These are phyloP conservation scores for Yamadazyma dendronema DNA, from an alignment of 1,139 yeast genomes.

Conservation along the genomic window DNA sequence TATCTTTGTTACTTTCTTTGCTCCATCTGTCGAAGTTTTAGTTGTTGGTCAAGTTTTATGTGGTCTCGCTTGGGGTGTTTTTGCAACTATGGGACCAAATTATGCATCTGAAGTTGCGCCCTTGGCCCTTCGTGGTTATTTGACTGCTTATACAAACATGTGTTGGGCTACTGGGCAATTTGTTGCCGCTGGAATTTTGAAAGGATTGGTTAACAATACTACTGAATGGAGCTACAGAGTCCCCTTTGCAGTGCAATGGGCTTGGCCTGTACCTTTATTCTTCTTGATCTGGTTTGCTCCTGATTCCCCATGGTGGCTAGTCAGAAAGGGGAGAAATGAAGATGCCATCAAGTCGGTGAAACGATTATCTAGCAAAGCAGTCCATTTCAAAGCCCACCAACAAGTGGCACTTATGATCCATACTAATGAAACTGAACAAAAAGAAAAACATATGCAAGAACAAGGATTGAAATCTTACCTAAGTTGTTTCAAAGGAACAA, in stretches of 20 bases:
- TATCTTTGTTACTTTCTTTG: slow-evolving; percentile 23
- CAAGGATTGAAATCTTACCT: slow-evolving; percentile 20
- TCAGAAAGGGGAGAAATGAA: slow-evolving; percentile 21
- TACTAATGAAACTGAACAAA: slow-evolving; percentile 24
- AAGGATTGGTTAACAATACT: slow-evolving; percentile 20
- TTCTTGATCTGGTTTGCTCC: slow-evolving; percentile 23
- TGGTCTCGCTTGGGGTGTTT: slow-evolving; percentile 28
- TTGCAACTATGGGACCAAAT: slow-evolving; percentile 26
- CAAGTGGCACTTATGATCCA: slow-evolving; percentile 24
- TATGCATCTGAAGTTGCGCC: slow-evolving; percentile 26
- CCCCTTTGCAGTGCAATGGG: slow-evolving; percentile 29
- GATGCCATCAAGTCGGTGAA: slow-evolving; percentile 21
- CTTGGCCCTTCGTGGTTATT: slow-evolving; percentile 22
- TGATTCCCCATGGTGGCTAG: slow-evolving; percentile 30
- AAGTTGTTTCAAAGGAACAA: slow-evolving; percentile 24
- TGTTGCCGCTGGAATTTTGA: slow-evolving; percentile 26
- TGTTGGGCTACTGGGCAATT: slow-evolving; percentile 34
- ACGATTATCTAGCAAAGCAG: slow-evolving; percentile 17
- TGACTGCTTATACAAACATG: slow-evolving; percentile 27
- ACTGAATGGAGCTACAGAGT: slow-evolving; percentile 24
- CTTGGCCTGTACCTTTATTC: slow-evolving; percentile 24
- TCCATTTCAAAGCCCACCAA: slow-evolving; percentile 18
- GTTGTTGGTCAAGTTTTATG: slow-evolving; percentile 23
- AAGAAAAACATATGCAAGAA: slow-evolving; percentile 13
- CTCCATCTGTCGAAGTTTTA: slow-evolving; percentile 18